These are phyloP conservation scores for Penicillium argentinense DNA, from an alignment of 495 filamentous ascomycete species.

Conservation along the genomic window DNA sequence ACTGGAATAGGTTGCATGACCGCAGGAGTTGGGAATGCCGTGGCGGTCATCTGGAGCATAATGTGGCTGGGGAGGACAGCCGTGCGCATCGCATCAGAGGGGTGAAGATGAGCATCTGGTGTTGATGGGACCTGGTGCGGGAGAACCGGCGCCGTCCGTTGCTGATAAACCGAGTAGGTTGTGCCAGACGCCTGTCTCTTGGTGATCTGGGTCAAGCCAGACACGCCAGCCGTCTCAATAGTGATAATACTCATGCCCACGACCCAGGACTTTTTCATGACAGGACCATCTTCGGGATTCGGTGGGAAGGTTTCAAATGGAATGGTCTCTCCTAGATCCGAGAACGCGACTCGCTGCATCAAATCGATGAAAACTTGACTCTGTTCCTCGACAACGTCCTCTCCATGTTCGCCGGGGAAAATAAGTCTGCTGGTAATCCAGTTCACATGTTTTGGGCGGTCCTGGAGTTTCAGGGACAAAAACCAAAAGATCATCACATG, in stretches of 20 bases:
- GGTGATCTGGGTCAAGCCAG: conserved; percentile 75
- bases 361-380: conserved; percentile 92
- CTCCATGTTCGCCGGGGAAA: conserved; percentile 67
- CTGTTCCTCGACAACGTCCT: conserved; percentile 81
- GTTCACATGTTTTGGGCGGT: conserved; percentile 77
- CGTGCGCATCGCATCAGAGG: conserved; percentile 36
- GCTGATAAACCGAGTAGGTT: conserved; percentile 71
- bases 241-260: conserved; percentile 85
- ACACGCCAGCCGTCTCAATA: conserved; percentile 72
- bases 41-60: conserved; percentile 66
- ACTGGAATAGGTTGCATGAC: conserved; percentile 72
- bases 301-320: conserved; percentile 57
- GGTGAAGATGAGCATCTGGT: conserved; percentile 43
- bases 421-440: conserved; percentile 93
- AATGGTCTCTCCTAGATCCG: conserved; percentile 66
- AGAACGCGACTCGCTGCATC: conserved; percentile 89
- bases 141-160: conserved; percentile 66
- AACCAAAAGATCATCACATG: conserved; percentile 98
- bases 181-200: conserved; percentile 84
- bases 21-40: conserved; percentile 68
- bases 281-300: conserved; percentile 62
- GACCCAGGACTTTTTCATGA: conserved; percentile 77
- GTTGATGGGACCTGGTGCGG: conserved; percentile 62
- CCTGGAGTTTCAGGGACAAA: conserved; percentile 76
- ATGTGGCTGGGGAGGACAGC: conserved; percentile 76